These are phyloP conservation scores for Paecilomyces formosus DNA, from an alignment of 2,329 filamentous ascomycete species.

Conservation along the genomic window DNA sequence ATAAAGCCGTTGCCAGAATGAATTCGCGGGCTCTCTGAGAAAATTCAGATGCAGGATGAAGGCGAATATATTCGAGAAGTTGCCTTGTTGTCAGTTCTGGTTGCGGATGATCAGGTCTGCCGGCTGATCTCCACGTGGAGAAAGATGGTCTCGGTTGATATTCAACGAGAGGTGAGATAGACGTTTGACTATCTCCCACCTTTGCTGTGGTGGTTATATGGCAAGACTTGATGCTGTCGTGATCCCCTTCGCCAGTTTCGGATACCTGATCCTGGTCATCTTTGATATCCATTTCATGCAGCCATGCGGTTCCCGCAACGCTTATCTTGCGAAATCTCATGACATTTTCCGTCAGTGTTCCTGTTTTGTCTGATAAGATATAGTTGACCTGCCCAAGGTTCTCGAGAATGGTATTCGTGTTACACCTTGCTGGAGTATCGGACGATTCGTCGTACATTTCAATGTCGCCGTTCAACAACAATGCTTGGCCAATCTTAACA, in stretches of 20 bases:
- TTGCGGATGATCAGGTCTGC: slow-evolving; percentile 54
- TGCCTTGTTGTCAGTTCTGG: slow-evolving; percentile 58
- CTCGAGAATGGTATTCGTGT: slow-evolving; percentile 76
- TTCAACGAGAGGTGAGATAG: not conserved
- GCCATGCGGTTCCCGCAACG: slow-evolving; percentile 65
- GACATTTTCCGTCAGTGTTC: slow-evolving; percentile 73
- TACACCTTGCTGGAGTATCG: slow-evolving; percentile 69
- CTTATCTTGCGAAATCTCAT: slow-evolving; percentile 79
- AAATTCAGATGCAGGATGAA: slow-evolving; percentile 38
- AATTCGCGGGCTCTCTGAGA: slow-evolving; percentile 53
- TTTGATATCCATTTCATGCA: slow-evolving; percentile 60
- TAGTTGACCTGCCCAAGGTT: slow-evolving; percentile 70
- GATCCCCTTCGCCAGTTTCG: slow-evolving; percentile 17
- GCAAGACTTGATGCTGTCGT: slow-evolving; percentile 38
- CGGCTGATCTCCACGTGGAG: not conserved
- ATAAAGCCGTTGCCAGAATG: slow-evolving; percentile 68
- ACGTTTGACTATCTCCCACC: slow-evolving; percentile 40
- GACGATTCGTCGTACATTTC: slow-evolving; percentile 74
- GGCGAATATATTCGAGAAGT: slow-evolving; percentile 62
- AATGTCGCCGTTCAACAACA: slow-evolving; percentile 63
- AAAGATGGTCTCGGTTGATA: not conserved
- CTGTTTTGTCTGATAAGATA: slow-evolving; percentile 78
- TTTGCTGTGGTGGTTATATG: not conserved
- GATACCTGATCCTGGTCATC: slow-evolving; percentile 20
- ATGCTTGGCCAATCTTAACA: slow-evolving; percentile 67